These are phyloP conservation scores for Septoria petroselini DNA, from an alignment of 2,329 filamentous ascomycete species.

Conservation along the genomic window DNA sequence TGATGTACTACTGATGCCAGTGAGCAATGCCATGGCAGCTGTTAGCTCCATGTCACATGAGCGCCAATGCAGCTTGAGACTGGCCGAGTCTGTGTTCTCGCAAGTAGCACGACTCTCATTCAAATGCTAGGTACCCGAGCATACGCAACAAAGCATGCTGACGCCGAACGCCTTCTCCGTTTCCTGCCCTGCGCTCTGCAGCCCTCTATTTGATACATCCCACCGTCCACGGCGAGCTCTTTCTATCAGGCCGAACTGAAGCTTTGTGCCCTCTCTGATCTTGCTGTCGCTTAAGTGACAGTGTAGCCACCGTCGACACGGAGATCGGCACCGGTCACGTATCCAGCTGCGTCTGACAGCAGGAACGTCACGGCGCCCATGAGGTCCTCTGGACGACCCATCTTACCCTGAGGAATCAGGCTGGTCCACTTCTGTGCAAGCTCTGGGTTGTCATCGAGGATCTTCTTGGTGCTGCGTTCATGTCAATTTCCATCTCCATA, in stretches of 20 bases:
- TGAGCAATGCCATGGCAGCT: too few species aligned
- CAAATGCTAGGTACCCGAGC: background rate
- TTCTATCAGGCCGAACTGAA: background rate
- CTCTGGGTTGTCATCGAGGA: conserved; percentile 87
- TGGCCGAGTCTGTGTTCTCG: too few species aligned
- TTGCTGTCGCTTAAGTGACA: conserved; percentile 34
- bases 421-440: conserved; percentile 88
- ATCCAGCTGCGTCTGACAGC: conserved; percentile 72
- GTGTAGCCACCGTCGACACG: conserved; percentile 46
- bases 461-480: conserved; percentile 73
- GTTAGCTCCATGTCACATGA: too few species aligned
- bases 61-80: too few species aligned
- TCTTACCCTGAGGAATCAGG: conserved; percentile 87
- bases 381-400: conserved; percentile 86
- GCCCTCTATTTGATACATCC: too few species aligned
- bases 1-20: conserved; percentile 19
- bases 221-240: background rate
- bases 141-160: too few species aligned
- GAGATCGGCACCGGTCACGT: conserved; percentile 58
- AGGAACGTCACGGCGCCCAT: conserved; percentile 91
- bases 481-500: conserved; percentile 15
- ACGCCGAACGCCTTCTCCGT: too few species aligned
- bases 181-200: too few species aligned
- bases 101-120: too few species aligned
- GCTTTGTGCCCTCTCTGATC: background rate